Percentiles rank a stretch among this genome's conserved stretches.
Evolutionary conservation across 805 yeast genomes (phyloP).

Genomic region (Kregervanrija delftensis): DNA sequence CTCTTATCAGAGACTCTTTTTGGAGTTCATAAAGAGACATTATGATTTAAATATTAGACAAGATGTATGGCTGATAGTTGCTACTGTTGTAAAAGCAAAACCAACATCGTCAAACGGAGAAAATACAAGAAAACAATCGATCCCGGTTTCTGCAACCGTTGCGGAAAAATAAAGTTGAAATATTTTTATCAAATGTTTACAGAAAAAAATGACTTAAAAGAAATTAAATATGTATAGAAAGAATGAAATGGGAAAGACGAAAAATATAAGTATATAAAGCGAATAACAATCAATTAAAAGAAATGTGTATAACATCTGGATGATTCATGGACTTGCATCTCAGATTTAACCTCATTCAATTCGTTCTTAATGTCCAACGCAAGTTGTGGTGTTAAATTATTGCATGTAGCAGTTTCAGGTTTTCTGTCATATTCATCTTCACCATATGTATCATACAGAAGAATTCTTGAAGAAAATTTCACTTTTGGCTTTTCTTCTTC

Average conservation of each 20-base stretch:
- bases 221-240: not conserved
- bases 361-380: constrained; percentile 86
- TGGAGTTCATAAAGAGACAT: constrained; percentile 24
- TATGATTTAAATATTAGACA: no score
- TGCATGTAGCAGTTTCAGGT: constrained; percentile 90
- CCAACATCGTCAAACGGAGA: no score
- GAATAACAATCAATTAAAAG: constrained; percentile 33
- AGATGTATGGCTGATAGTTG: no score
- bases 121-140: no score
- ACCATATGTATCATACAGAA: constrained; percentile 78
- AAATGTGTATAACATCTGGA: constrained; percentile 82
- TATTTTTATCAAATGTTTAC: not conserved
- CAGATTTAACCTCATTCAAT: constrained; percentile 67
- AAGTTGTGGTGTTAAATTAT: constrained; percentile 76
- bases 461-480: constrained; percentile 73
- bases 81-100: no score
- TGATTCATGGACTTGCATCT: constrained; percentile 77
- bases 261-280: not conserved
- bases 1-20: constrained; percentile 14
- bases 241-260: not conserved
- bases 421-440: constrained; percentile 85
- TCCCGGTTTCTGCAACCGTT: no score
- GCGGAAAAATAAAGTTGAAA: no score
- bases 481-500: constrained; percentile 14
- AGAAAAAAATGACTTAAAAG: not conserved